Evolutionary conservation across 2,329 filamentous ascomycete species (phyloP).

Genomic region (Dendrostoma leiphaemia): DNA sequence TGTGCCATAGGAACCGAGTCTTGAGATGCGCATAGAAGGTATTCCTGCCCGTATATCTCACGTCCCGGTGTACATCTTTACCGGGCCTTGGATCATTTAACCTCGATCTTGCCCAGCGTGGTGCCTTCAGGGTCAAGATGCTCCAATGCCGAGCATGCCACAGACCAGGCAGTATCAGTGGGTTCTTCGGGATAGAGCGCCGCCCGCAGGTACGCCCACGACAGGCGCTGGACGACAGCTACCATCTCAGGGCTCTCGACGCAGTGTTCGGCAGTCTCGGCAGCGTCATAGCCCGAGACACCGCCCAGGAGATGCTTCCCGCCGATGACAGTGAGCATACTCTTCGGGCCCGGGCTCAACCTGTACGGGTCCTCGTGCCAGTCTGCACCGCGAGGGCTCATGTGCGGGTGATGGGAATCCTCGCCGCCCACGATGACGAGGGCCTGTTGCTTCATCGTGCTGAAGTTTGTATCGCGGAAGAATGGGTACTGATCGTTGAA

Average conservation of each 20-base stretch:
- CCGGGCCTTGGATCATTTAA: too few species aligned
- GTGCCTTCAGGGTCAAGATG: too few species aligned
- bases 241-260: conserved; percentile 34
- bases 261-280: conserved; percentile 30
- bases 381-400: conserved; percentile 32
- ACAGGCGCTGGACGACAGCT: conserved; percentile 33
- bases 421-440: conserved; percentile 38
- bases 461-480: conserved; percentile 32
- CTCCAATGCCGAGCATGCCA: too few species aligned
- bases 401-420: conserved; percentile 31
- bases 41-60: too few species aligned
- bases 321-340: conserved; percentile 32
- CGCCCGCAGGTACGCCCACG: conserved; percentile 36
- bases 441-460: conserved; percentile 32
- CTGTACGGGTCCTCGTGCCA: conserved; percentile 39
- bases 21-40: too few species aligned
- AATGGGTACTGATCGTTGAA: conserved; percentile 28
- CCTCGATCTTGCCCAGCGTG: too few species aligned
- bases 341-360: conserved; percentile 31
- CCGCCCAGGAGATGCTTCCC: conserved; percentile 37
- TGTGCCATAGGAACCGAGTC: too few species aligned
- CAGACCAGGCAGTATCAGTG: too few species aligned
- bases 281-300: conserved; percentile 35
- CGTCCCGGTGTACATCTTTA: too few species aligned
- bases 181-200: too few species aligned